phyloP scores from a whole-genome alignment of 257 asterid species.

The Solanum chiquidenum region DNA sequence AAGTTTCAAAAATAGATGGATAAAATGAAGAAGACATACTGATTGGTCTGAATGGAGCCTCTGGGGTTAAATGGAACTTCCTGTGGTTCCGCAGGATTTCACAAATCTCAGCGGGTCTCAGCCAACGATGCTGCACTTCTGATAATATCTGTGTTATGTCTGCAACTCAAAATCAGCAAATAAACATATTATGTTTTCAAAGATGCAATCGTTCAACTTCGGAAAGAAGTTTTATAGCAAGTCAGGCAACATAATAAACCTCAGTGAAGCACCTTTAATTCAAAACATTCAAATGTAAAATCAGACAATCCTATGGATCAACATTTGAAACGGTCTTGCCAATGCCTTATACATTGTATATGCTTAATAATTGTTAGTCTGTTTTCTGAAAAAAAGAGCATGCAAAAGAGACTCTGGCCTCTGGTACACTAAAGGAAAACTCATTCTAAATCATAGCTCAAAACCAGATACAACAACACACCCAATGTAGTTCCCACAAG shows the following conservation, averaged over 20 bases:
- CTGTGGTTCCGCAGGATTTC: slow-evolving; percentile 64
- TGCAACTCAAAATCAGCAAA: slow-evolving; percentile 27
- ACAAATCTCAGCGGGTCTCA: slow-evolving; percentile 92
- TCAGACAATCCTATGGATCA: neutral
- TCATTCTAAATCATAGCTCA: neutral
- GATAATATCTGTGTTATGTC: slow-evolving; percentile 64
- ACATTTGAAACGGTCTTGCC: neutral
- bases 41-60: slow-evolving; percentile 80
- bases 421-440: neutral
- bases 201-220: neutral
- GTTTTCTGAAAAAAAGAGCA: neutral
- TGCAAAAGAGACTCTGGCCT: neutral
- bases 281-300: neutral
- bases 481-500: too few relatives aligned
- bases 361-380: neutral
- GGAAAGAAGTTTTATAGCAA: neutral
- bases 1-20: neutral
- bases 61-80: slow-evolving; percentile 63
- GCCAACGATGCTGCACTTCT: slow-evolving; percentile 87
- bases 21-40: slow-evolving; percentile 46
- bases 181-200: neutral
- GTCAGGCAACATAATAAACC: neutral
- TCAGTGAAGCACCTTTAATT: neutral
- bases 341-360: neutral
- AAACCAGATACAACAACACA: neutral